These are phyloP conservation scores for Fusarium floridanum DNA, from an alignment of 2,329 filamentous ascomycete species.

Conservation along the genomic window DNA sequence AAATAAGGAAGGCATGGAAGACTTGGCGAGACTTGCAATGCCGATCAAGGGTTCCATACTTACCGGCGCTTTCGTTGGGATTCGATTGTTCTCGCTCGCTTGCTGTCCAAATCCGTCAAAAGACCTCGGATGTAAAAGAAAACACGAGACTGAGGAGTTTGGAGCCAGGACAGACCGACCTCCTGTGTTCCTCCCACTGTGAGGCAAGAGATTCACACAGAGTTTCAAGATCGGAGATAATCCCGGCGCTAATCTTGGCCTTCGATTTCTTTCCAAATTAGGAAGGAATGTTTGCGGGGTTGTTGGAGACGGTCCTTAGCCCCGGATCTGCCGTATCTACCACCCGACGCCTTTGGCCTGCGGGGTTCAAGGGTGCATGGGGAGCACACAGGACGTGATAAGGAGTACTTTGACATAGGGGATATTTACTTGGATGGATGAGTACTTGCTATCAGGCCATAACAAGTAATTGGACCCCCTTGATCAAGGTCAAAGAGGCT, in stretches of 20 bases:
- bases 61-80: neutral
- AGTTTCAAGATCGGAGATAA: neutral
- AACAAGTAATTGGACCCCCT: neutral
- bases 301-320: neutral
- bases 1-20: neutral
- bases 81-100: neutral
- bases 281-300: neutral
- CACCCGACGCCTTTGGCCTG: neutral
- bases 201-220: neutral
- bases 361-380: neutral
- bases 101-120: neutral
- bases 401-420: neutral
- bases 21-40: neutral
- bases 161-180: neutral
- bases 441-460: neutral
- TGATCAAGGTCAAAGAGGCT: neutral
- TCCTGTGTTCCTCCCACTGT: neutral
- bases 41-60: neutral
- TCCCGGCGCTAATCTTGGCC: neutral
- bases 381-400: too few species aligned
- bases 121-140: neutral
- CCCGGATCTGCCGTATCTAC: neutral
- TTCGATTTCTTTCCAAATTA: neutral
- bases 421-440: neutral
- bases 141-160: neutral